Conservation (phyloP, 352 stramenopile genomes). For the Pseudoperonospora humuli region DNA sequence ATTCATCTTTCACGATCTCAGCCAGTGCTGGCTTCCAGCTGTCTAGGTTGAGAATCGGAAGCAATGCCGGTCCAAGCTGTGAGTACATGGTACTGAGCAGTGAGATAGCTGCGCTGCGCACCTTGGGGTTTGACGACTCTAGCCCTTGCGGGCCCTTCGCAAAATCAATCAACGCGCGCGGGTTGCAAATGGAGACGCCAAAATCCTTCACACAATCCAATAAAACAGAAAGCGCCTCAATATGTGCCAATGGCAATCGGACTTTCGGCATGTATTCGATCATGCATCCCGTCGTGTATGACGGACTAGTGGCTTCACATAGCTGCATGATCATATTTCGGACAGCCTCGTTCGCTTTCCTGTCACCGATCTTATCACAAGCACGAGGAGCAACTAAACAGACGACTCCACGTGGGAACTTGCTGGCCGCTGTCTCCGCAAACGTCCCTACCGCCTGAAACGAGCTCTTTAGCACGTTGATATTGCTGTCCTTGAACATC, state of each 20-base stretch:
- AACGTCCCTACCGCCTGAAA: constrained; percentile 78
- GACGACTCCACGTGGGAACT: constrained; percentile 70
- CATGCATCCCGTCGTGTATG: constrained; percentile 71
- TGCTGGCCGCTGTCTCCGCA: constrained; percentile 41
- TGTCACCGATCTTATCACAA: constrained; percentile 78
- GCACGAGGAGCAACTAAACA: constrained; percentile 57
- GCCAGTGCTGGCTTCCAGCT: constrained; percentile 80
- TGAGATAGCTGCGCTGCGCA: constrained; percentile 53
- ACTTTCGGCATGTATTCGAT: constrained; percentile 70
- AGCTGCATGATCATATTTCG: constrained; percentile 68
- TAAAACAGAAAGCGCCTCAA: constrained; percentile 57
- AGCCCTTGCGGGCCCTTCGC: constrained; percentile 62
- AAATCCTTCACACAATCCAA: constrained; percentile 73
- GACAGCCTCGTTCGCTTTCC: constrained; percentile 65
- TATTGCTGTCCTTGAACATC: constrained; percentile 85
- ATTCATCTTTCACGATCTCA: constrained; percentile 67
- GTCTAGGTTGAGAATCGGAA: constrained; percentile 75
- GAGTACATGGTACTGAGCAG: constrained; percentile 78
- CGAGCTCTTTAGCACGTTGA: constrained; percentile 80
- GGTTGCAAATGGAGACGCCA: constrained; percentile 59
- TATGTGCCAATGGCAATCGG: constrained; percentile 69
- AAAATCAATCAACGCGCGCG: constrained; percentile 65
- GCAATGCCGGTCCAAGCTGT: constrained; percentile 67
- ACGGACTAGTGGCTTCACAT: constrained; percentile 62
- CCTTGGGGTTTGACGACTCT: constrained; percentile 76